Conservation (phyloP, 2,329 filamentous ascomycete species). For the Parafenestella ontariensis region DNA sequence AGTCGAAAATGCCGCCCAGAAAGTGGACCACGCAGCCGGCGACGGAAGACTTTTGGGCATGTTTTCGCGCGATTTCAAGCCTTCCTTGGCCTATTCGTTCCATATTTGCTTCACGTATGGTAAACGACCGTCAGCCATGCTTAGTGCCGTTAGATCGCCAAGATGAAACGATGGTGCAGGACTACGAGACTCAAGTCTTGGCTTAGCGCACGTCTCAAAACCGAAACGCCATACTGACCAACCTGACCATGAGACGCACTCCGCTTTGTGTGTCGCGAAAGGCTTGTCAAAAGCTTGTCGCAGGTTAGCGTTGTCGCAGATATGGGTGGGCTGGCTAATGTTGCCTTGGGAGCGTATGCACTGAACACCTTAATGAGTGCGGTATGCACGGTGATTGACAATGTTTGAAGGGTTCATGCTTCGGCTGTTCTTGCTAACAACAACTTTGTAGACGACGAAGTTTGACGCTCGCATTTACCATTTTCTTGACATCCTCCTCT, state of each 20-base stretch:
- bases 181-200: conserved; percentile 31
- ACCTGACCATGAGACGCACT: conserved; percentile 23
- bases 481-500: neutral
- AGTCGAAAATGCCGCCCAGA: conserved; percentile 20
- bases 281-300: conserved; percentile 38
- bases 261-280: conserved; percentile 25
- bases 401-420: conserved; percentile 13
- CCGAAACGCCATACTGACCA: conserved; percentile 29
- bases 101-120: conserved; percentile 36
- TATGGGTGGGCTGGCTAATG: conserved; percentile 18
- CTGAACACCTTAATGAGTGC: conserved; percentile 5
- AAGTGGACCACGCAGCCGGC: conserved; percentile 3
- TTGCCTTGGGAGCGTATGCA: conserved; percentile 26
- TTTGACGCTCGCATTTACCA: neutral
- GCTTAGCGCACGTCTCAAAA: conserved; percentile 36
- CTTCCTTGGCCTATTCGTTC: conserved; percentile 17
- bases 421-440: conserved; percentile 3
- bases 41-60: neutral
- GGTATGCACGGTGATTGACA: neutral
- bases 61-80: conserved; percentile 15
- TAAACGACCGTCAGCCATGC: conserved; percentile 9
- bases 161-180: conserved; percentile 47
- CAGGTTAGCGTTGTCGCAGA: conserved; percentile 21
- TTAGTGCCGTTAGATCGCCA: conserved; percentile 38
- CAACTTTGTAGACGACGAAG: neutral